phyloP scores from a whole-genome alignment of 805 yeast species.

The Ogataea nitratoaversa region DNA sequence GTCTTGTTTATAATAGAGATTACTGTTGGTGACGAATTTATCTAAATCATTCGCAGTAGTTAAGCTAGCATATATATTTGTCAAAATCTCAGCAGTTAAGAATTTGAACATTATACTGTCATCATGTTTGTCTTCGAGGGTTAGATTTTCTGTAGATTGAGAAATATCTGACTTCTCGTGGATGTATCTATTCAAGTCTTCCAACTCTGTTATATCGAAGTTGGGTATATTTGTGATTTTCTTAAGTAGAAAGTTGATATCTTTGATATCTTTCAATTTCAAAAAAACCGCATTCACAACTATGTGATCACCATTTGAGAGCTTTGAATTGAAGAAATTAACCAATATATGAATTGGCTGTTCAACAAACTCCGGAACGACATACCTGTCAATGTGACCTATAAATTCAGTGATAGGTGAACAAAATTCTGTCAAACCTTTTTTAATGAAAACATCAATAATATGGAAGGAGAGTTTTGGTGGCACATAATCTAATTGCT shows the following conservation, averaged over 20 bases:
- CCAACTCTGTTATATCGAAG: conserved; percentile 20
- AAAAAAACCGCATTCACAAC: conserved; percentile 32
- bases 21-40: conserved; percentile 21
- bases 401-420: conserved; percentile 32
- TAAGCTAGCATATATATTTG: conserved; percentile 31
- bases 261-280: conserved; percentile 24
- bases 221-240: conserved; percentile 11
- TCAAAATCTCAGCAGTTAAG: conserved; percentile 32
- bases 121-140: conserved; percentile 6
- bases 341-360: conserved; percentile 31
- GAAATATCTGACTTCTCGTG: conserved; percentile 13
- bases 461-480: conserved; percentile 27
- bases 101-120: conserved; percentile 26
- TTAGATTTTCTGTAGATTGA: conserved; percentile 1
- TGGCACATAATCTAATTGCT: conserved; percentile 12
- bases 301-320: conserved; percentile 27
- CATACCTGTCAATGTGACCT: conserved; percentile 25
- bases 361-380: conserved; percentile 29
- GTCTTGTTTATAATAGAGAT: conserved; percentile 18
- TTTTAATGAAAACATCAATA: conserved; percentile 24
- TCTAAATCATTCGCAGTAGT: conserved; percentile 13
- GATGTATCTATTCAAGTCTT: conserved; percentile 18
- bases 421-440: conserved; percentile 16
- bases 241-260: conserved; percentile 6
- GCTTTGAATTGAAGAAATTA: conserved; percentile 20